A percentile compares a stretch with the other conserved stretches of the same genome.
Conservation (phyloP, 163 green algal species). For the Chlorella variabilis region DNA sequence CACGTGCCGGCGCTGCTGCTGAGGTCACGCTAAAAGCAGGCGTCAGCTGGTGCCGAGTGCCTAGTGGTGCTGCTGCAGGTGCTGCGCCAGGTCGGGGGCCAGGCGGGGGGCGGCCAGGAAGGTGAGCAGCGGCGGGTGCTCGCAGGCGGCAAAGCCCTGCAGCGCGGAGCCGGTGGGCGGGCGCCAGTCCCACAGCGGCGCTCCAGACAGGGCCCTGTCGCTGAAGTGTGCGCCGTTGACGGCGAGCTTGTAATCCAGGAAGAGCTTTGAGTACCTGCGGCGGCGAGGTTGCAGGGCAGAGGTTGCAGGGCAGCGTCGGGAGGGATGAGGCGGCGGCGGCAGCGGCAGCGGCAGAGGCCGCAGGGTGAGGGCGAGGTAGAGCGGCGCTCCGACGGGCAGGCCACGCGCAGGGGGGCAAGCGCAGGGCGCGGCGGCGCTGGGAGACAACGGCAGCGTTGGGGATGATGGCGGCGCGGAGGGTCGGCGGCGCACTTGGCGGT, state of each 20-base stretch:
- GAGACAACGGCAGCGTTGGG: no score
- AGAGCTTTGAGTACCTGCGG: constrained; percentile 26
- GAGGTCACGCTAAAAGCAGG: no score
- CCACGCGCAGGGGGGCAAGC: no score
- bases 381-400: no score
- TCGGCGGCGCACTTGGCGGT: constrained; percentile 11
- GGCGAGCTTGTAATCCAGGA: constrained; percentile 23
- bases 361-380: no score
- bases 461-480: no score
- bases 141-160: background rate
- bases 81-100: background rate
- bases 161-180: background rate
- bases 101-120: constrained; percentile 21
- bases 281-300: background rate
- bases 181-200: constrained; percentile 26
- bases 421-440: no score
- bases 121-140: constrained; percentile 1
- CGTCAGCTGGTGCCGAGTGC: no score
- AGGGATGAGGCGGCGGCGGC: no score
- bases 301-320: background rate
- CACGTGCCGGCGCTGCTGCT: no score
- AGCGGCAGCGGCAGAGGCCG: no score
- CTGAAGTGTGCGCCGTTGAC: constrained; percentile 33
- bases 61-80: background rate
- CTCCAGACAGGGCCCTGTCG: background rate